Percentiles rank a stretch among this genome's conserved stretches.
Evolutionary conservation across 768 basidiomycete genomes (phyloP).

Genomic region (Lactifluus volemus): DNA sequence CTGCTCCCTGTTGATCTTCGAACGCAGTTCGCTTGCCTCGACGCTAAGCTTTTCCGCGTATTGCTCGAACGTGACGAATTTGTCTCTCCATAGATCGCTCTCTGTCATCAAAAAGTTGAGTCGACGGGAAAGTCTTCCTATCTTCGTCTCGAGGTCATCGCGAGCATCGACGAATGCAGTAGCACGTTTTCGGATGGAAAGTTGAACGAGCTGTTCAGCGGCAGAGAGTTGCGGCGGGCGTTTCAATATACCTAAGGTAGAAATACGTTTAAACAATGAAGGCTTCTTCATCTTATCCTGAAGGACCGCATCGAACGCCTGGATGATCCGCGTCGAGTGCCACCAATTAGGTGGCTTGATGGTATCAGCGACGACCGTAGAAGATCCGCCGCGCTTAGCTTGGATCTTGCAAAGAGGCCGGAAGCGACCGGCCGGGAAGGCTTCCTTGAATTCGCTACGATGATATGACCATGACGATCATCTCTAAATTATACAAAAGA

Average conservation of each 20-base stretch:
- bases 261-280: slow-evolving; percentile 76
- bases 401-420: slow-evolving; percentile 87
- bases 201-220: slow-evolving; percentile 81
- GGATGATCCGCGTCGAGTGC: slow-evolving; percentile 85
- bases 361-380: slow-evolving; percentile 78
- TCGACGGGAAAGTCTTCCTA: slow-evolving; percentile 74
- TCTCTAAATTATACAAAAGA: neutral
- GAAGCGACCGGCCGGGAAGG: slow-evolving; percentile 89
- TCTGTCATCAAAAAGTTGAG: slow-evolving; percentile 91
- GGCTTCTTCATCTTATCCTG: slow-evolving; percentile 91
- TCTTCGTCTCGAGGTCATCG: slow-evolving; percentile 91
- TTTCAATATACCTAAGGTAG: slow-evolving; percentile 61
- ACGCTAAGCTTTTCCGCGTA: slow-evolving; percentile 86
- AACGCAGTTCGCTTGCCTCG: slow-evolving; percentile 76
- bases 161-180: slow-evolving; percentile 90
- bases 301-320: slow-evolving; percentile 82
- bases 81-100: slow-evolving; percentile 84
- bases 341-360: slow-evolving; percentile 92
- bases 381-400: slow-evolving; percentile 71
- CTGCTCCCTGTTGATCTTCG: slow-evolving; percentile 88
- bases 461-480: neutral
- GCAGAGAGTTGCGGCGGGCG: slow-evolving; percentile 53
- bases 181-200: slow-evolving; percentile 88
- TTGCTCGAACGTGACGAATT: slow-evolving; percentile 89
- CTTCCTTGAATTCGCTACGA: slow-evolving; percentile 83